These are phyloP conservation scores for Amaranthus cruentus DNA, from an alignment of 148 eudicot genomes.

Conservation along the genomic window DNA sequence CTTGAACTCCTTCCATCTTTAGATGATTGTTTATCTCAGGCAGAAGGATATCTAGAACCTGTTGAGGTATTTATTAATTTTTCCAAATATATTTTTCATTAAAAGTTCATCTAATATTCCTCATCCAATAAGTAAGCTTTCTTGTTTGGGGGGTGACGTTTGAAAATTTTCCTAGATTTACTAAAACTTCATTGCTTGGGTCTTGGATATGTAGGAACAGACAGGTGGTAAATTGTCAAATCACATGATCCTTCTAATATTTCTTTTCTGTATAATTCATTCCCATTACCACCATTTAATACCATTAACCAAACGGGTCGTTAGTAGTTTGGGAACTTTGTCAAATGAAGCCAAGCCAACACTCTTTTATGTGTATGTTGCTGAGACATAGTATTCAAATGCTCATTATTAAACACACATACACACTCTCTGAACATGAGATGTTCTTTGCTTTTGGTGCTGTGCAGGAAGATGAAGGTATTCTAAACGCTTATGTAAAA, in stretches of 20 bases:
- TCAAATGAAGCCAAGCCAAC: background rate
- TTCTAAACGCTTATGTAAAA: constrained; percentile 77
- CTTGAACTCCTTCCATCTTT: constrained; percentile 86
- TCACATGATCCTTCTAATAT: too few relatives aligned
- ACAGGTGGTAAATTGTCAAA: background rate
- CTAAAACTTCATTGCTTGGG: too few relatives aligned
- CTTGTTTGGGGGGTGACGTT: background rate
- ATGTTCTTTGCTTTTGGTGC: constrained; percentile 5
- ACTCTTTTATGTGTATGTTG: background rate
- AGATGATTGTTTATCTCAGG: constrained; percentile 45
- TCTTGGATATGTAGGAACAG: background rate
- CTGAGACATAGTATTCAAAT: too few relatives aligned
- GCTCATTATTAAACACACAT: background rate
- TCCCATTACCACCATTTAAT: too few relatives aligned
- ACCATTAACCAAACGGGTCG: too few relatives aligned
- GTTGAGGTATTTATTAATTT: constrained; percentile 49
- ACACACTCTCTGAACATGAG: background rate
- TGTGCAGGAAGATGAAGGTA: constrained; percentile 60
- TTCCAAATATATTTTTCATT: constrained; percentile 1
- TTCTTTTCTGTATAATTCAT: too few relatives aligned
- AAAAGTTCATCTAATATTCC: background rate
- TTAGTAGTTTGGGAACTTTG: background rate
- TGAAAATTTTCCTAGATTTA: background rate
- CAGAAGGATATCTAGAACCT: constrained; percentile 82
- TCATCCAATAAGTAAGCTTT: background rate